These are phyloP conservation scores for Mycena alexandri DNA, from an alignment of 768 basidiomycete genomes.

Conservation along the genomic window DNA sequence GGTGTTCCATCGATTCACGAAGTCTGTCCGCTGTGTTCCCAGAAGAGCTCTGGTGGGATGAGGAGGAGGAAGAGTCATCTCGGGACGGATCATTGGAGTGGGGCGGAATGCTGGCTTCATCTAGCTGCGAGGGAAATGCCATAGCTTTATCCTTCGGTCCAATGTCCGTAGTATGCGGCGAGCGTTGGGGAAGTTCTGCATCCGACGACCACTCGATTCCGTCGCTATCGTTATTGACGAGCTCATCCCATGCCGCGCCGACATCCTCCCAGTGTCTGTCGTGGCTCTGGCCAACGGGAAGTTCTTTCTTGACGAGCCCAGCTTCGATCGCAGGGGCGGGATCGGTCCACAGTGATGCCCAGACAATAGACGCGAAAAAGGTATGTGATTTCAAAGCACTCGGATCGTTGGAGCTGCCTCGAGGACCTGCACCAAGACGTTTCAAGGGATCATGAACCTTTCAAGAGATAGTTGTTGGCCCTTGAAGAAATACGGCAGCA, in stretches of 20 bases:
- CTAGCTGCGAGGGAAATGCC: constrained; percentile 25
- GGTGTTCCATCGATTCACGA: constrained; percentile 30
- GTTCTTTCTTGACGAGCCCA: constrained; percentile 65
- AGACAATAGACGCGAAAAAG: constrained; percentile 64
- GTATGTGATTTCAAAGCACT: constrained; percentile 63
- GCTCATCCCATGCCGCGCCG: constrained; percentile 66
- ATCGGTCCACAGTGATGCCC: constrained; percentile 69
- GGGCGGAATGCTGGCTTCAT: constrained; percentile 17
- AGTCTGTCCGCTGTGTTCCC: constrained; percentile 24
- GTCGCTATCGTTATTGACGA: constrained; percentile 54
- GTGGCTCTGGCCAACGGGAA: constrained; percentile 44
- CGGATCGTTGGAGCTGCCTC: constrained; percentile 53
- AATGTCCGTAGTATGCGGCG: constrained; percentile 48
- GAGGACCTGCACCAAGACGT: constrained; percentile 64
- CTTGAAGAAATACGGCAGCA: not conserved
- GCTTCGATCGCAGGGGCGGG: constrained; percentile 65
- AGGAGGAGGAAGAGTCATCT: constrained; percentile 29
- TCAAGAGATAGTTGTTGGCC: constrained; percentile 19
- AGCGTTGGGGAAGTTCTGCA: constrained; percentile 46
- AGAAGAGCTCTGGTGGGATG: constrained; percentile 29
- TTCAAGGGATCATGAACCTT: constrained; percentile 64
- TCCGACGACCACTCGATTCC: constrained; percentile 69
- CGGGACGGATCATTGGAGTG: constrained; percentile 31
- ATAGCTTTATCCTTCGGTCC: constrained; percentile 54
- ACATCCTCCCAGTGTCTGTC: constrained; percentile 66